phyloP scores from a whole-genome alignment of 2,329 filamentous ascomycete genomes.

The Colletotrichum tamarilloi region DNA sequence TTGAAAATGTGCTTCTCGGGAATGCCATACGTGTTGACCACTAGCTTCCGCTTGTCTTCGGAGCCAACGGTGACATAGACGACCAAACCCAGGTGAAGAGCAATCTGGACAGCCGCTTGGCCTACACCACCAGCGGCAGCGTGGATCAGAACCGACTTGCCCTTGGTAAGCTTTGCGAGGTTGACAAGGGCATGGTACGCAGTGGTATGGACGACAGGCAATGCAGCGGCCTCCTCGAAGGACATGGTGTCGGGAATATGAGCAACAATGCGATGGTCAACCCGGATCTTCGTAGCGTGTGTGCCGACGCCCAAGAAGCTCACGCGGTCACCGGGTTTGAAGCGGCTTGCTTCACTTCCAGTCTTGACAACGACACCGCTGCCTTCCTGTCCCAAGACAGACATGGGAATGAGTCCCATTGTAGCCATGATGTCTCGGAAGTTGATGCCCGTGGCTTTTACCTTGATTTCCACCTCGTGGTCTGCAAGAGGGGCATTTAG shows the following conservation, averaged over 20 bases:
- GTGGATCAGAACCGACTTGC: conserved; percentile 43
- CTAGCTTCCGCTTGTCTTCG: conserved; percentile 42
- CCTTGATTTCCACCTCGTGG: conserved; percentile 45
- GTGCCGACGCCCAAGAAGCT: conserved; percentile 26
- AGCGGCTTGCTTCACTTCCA: conserved; percentile 34
- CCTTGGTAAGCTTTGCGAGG: conserved; percentile 40
- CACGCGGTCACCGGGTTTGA: conserved; percentile 29
- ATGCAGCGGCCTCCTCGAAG: conserved; percentile 47
- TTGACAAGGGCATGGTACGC: conserved; percentile 46
- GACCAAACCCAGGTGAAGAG: conserved; percentile 43
- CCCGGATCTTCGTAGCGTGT: background rate
- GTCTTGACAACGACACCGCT: conserved; percentile 37
- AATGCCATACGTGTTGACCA: conserved; percentile 41
- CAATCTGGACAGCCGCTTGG: conserved; percentile 41
- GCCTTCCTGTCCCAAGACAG: conserved; percentile 42
- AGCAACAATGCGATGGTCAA: conserved; percentile 21
- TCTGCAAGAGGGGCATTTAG: conserved; percentile 29
- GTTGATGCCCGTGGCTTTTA: conserved; percentile 47
- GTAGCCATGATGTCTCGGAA: conserved; percentile 50
- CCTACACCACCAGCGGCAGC: conserved; percentile 43
- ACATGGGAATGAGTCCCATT: conserved; percentile 39
- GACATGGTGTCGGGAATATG: conserved; percentile 48
- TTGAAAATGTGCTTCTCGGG: conserved; percentile 44
- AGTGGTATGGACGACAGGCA: conserved; percentile 46
- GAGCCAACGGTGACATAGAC: conserved; percentile 47